phyloP scores from a whole-genome alignment of 495 filamentous ascomycete species.

The Tetracladium setigerum region DNA sequence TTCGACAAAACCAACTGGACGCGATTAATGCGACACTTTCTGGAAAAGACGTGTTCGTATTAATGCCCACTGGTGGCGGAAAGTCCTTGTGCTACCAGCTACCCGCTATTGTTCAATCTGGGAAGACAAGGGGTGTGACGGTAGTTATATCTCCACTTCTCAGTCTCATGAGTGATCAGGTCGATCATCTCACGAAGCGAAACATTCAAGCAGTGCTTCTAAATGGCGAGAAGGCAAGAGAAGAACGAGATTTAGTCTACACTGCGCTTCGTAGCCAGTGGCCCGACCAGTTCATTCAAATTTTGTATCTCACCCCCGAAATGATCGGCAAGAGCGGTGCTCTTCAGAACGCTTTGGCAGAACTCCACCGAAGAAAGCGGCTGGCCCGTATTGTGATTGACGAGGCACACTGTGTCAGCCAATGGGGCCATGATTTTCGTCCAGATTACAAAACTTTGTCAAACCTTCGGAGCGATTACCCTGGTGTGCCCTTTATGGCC shows the following conservation, averaged over 20 bases:
- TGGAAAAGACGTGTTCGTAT: conserved; percentile 83
- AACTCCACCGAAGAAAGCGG: conserved; percentile 54
- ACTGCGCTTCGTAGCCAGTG: conserved; percentile 46
- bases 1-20: conserved; percentile 86
- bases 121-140: conserved; percentile 77
- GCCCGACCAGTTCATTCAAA: conserved; percentile 63
- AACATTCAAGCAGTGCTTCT: conserved; percentile 71
- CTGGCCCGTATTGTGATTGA: conserved; percentile 93
- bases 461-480: conserved; percentile 56
- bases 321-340: conserved; percentile 77
- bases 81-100: conserved; percentile 97
- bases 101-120: conserved; percentile 75
- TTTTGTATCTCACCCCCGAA: conserved; percentile 93
- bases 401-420: conserved; percentile 96
- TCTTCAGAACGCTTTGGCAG: conserved; percentile 52
- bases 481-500: conserved; percentile 82
- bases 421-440: conserved; percentile 98
- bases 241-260: conserved; percentile 53
- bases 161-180: conserved; percentile 95
- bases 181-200: conserved; percentile 65
- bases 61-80: conserved; percentile 97
- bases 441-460: conserved; percentile 91
- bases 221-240: conserved; percentile 60
- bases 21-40: conserved; percentile 88
- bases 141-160: conserved; percentile 91